Base-by-base conservation (phyloP, 2,329 filamentous ascomycete genomes). In the Talaromyces sp. region DNA sequence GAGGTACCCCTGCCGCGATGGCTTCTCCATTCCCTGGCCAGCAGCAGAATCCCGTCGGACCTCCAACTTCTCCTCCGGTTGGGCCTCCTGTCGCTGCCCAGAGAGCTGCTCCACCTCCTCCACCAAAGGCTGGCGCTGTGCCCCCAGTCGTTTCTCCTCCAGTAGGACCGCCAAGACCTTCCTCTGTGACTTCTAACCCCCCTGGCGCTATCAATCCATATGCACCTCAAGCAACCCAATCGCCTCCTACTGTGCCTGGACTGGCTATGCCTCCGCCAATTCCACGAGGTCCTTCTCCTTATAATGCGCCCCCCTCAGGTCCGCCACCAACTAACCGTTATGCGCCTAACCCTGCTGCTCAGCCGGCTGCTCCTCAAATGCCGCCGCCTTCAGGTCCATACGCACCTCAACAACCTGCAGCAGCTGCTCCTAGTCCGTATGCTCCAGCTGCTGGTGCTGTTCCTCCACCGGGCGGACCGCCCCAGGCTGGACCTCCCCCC, bases 241-340 rank as follows among this genome's bases (percentile, higher is more conserved):
- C 77, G 65, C 80, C 76, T 5, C 74, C 80, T 36, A 75, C 71
- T 17, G 68, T 66, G 70, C 66, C 74, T 68, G 69, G 68, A n/a
- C 75, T 77, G 67, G 73, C 67, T 17, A 64, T 71, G 58, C 84
- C 84, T 52, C 82, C 87, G 49, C 84, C 85, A 22, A 83, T 91
- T 57, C 84, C 87, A 25, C 87, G 92, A 65, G 92, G 89, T 30
- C 84, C 89, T 4, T 96, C 93, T 28, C 93, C 93, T 6, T 97
- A 96, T 75, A 92, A 93, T 69, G 85, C 89, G 42, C 90, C 93
- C 59, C 90, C 91, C 7, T 80, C 87, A 32, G 83, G 81, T 19
- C 80, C 85, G 5, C 87, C 90, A n/a, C 85, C 88, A 6, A 84
- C 86, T 10, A 91, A 86, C 78, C 82, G 91, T 69, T 96, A 96